These are phyloP conservation scores for Protea cynaroides DNA, from an alignment of 164 flowering plant genomes.

Conservation along the genomic window DNA sequence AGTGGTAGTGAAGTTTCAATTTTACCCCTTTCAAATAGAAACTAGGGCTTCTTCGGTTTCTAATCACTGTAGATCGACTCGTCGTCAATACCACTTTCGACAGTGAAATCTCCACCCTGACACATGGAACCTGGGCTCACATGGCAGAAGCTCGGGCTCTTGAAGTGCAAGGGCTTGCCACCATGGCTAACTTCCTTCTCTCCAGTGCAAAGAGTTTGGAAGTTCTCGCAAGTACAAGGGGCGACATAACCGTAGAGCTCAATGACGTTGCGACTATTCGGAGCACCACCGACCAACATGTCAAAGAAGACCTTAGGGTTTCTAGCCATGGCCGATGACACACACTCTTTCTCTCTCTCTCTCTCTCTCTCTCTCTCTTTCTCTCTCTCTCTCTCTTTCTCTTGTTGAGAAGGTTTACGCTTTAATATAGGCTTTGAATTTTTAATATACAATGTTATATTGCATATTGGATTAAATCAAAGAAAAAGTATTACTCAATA, in stretches of 20 bases:
- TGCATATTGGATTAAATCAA: no score
- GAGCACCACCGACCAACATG: conserved; percentile 53
- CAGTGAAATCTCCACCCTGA: conserved; percentile 45
- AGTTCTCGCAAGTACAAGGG: conserved; percentile 71
- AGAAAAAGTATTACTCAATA: no score
- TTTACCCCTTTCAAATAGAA: no score
- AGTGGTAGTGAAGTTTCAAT: no score
- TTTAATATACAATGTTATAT: no score
- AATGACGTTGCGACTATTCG: conserved; percentile 67
- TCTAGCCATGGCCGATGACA: conserved; percentile 22
- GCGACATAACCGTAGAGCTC: conserved; percentile 62
- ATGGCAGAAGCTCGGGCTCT: conserved; percentile 31
- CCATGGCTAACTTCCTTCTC: conserved; percentile 44
- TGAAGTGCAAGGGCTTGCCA: conserved; percentile 37
- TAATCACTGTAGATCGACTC: conserved; percentile 41
- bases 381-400: no score
- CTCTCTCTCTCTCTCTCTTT: no score
- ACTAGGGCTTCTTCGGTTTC: no score
- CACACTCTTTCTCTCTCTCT: background rate
- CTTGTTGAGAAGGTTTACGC: no score
- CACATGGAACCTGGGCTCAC: conserved; percentile 41
- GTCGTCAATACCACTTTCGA: conserved; percentile 40
- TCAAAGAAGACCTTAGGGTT: conserved; percentile 86
- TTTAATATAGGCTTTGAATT: no score
- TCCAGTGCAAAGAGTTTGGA: conserved; percentile 83